Percentiles rank a stretch among this genome's conserved stretches.
phyloP scores from a whole-genome alignment of 129 eudicot genomes.

The Kitagawia praeruptora region DNA sequence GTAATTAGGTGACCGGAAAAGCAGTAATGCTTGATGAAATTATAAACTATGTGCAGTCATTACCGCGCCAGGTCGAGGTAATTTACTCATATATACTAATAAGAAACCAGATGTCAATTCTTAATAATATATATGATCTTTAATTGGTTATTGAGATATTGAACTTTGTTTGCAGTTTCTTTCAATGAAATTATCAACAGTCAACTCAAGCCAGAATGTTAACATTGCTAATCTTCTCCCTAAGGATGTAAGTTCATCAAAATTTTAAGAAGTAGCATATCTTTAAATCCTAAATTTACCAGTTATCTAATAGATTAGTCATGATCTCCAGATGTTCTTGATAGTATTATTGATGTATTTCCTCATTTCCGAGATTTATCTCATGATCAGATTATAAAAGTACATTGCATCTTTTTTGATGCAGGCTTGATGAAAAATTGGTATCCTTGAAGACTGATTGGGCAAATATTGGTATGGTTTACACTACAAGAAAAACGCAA shows the following conservation, averaged over 20 bases:
- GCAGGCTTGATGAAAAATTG: no score
- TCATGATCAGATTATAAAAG: no score
- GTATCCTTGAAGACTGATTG: no score
- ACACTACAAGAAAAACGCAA: no score
- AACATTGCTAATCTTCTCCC: constrained; percentile 44
- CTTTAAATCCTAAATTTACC: background rate
- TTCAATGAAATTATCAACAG: constrained; percentile 83
- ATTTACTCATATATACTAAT: no score
- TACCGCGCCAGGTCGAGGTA: constrained; percentile 97
- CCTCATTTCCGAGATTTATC: no score
- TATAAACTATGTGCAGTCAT: constrained; percentile 82
- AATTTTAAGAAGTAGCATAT: background rate
- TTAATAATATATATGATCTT: background rate
- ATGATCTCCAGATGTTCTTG: constrained; percentile 36
- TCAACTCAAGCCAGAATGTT: constrained; percentile 59
- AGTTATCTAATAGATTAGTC: constrained; percentile 9
- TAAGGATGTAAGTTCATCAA: constrained; percentile 59
- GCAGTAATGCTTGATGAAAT: constrained; percentile 98
- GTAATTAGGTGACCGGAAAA: constrained; percentile 77
- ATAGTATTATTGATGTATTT: no score
- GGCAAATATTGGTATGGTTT: no score
- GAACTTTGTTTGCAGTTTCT: constrained; percentile 46
- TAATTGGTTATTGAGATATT: background rate
- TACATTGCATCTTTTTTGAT: no score
- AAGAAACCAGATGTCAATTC: background rate